Conservation (phyloP, 495 filamentous ascomycete genomes). For the Penicillium taxi region DNA sequence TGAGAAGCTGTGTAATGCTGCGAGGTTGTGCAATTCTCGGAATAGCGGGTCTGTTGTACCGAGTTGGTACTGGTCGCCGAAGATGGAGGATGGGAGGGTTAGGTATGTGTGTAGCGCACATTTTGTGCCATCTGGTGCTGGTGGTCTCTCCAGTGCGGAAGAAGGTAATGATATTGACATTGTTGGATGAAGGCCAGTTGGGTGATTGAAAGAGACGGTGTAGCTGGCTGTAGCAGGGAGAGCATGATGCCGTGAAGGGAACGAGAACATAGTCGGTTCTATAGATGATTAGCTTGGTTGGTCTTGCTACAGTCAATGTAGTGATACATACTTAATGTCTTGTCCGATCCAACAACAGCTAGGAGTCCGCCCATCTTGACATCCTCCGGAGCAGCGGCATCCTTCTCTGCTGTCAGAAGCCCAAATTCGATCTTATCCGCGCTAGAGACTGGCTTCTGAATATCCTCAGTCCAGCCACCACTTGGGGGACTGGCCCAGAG, state of each 20-base stretch:
- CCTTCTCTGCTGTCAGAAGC: constrained; percentile 60
- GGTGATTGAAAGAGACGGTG: constrained; percentile 48
- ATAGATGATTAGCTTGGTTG: constrained; percentile 2
- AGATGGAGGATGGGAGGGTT: constrained; percentile 75
- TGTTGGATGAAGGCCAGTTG: constrained; percentile 83
- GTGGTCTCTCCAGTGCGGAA: constrained; percentile 24
- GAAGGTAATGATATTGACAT: constrained; percentile 50
- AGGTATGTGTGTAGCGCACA: constrained; percentile 79
- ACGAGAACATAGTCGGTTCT: constrained; percentile 80
- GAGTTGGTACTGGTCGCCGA: constrained; percentile 82
- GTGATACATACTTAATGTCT: constrained; percentile 52
- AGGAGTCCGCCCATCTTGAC: constrained; percentile 72
- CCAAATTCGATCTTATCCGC: constrained; percentile 65
- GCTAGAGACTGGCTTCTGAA: constrained; percentile 29
- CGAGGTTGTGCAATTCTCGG: constrained; percentile 67
- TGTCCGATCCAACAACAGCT: constrained; percentile 68
- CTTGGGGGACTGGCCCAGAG: constrained; percentile 46
- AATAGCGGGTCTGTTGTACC: constrained; percentile 56
- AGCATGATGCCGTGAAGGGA: constrained; percentile 75
- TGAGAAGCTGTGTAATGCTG: constrained; percentile 55
- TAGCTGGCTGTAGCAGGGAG: constrained; percentile 38
- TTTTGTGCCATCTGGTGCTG: constrained; percentile 27
- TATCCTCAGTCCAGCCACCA: constrained; percentile 42
- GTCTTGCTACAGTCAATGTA: background rate
- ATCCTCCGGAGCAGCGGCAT: constrained; percentile 59